phyloP scores from a whole-genome alignment of 441 rosid genomes.

The Gossypium gossypioides region DNA sequence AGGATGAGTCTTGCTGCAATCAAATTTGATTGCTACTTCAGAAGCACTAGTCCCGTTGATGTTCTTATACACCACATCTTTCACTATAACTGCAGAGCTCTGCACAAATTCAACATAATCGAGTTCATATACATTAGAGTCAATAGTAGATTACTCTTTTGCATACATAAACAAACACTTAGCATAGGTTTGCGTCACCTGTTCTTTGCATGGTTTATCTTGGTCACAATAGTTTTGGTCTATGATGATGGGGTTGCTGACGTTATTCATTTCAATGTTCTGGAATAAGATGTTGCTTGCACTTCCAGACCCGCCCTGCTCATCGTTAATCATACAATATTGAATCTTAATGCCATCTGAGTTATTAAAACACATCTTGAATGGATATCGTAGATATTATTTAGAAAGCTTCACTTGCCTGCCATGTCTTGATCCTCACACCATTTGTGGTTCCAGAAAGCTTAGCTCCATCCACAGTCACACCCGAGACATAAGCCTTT shows the following conservation, averaged over 20 bases:
- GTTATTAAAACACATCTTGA: neutral
- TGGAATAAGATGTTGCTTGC: conserved; percentile 59
- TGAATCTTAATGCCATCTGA: neutral
- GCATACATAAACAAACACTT: neutral
- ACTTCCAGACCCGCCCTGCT: conserved; percentile 78
- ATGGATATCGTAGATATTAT: neutral
- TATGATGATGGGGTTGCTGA: conserved; percentile 68
- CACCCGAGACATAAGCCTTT: conserved; percentile 50
- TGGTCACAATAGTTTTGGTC: conserved; percentile 80
- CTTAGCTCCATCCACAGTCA: conserved; percentile 49
- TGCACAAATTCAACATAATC: neutral
- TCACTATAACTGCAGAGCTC: conserved; percentile 46
- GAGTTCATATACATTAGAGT: neutral
- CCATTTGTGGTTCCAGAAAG: conserved; percentile 59
- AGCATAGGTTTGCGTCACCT: conserved; percentile 24
- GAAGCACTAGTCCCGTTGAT: conserved; percentile 64
- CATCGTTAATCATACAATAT: neutral
- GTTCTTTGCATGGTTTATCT: conserved; percentile 42
- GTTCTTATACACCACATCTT: conserved; percentile 54
- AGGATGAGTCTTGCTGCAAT: conserved; percentile 52
- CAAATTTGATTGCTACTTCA: conserved; percentile 42
- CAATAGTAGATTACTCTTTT: neutral
- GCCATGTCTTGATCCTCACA: conserved; percentile 81
- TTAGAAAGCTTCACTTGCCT: conserved; percentile 27
- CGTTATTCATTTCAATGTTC: conserved; percentile 59